Base-by-base conservation (phyloP, 768 basidiomycete species). In the Tubosaeta sp. region DNA sequence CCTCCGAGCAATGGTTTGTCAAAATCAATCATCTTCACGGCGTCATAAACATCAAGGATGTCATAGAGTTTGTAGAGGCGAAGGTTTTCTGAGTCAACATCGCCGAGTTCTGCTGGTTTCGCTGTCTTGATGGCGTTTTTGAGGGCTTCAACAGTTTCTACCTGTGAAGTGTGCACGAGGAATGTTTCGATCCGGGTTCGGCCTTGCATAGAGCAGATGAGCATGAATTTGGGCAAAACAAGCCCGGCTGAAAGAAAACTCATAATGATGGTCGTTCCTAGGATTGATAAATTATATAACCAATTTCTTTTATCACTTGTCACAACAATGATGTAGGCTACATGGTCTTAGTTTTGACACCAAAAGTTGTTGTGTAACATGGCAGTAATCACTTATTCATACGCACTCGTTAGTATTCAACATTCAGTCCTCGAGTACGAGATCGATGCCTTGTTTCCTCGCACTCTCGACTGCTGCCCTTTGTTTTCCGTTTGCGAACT, bases 361-460 rank as follows among this genome's bases (percentile, higher is more conserved):
- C 22, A 22, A 22, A 22, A 22, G 22, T 22, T 22, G 22, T 22
- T 22, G 22, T 22, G 22, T 22, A 22, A 22, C 22, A 22, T 22
- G 3, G 22, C 22, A 22, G 22, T 22, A 22, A 22, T 22, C 22
- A 22, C 22, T 22, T 3, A 22, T 22, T 22, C 22, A 22, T 22
- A 22, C 22, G 22, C 22, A 22, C 22, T 3, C 22, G 22, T 22
- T 22, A 22, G 22, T 22, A 22, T 22, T 3, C 22, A 22, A 22
- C 22, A 22, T 22, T 22, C 22, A 22, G 22, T 37, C 35, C 35
- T 82, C 79, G 4, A 84, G 66, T 22, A 80, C 72, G 29, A 86
- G 63, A 43, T 83, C 77, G 19, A 85, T 68, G 0, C 84, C 86
- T 54, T 73, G 63, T 25, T 74, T 71, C 7, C 71, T 72, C 9